These are phyloP conservation scores for Camellia oleifera DNA, from an alignment of 179 eudicot genomes.

Conservation along the genomic window DNA sequence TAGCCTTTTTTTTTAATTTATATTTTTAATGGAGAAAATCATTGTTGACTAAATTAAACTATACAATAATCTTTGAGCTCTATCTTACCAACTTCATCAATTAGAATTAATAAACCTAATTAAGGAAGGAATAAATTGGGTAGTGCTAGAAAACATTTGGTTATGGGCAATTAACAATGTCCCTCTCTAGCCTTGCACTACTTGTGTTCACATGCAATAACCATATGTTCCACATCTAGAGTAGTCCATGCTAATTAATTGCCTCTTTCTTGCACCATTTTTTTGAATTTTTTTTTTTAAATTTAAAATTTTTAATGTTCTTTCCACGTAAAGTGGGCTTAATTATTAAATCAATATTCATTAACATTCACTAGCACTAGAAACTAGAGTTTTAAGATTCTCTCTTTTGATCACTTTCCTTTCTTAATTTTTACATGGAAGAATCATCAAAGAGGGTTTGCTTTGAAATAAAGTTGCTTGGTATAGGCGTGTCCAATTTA, in stretches of 20 bases:
- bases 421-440: neutral
- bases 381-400: slow-evolving; percentile 15
- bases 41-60: too few species aligned
- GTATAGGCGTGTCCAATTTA: slow-evolving; percentile 1
- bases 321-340: slow-evolving; percentile 5
- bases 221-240: neutral
- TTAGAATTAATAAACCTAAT: neutral
- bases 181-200: neutral
- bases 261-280: neutral
- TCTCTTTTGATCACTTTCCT: neutral
- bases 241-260: neutral
- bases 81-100: neutral
- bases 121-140: neutral
- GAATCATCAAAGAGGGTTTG: neutral
- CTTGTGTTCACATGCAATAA: neutral
- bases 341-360: neutral
- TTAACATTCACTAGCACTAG: slow-evolving; percentile 3
- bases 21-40: neutral
- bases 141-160: neutral
- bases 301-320: neutral
- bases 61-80: neutral
- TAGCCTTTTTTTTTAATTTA: too few species aligned
- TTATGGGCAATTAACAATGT: neutral
- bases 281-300: neutral
- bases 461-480: slow-evolving; percentile 6